Percentiles rank a stretch among this genome's conserved stretches.
These are phyloP conservation scores for Beauveria scarabaeidicola DNA, from an alignment of 2,329 filamentous ascomycete species.

Conservation along the genomic window DNA sequence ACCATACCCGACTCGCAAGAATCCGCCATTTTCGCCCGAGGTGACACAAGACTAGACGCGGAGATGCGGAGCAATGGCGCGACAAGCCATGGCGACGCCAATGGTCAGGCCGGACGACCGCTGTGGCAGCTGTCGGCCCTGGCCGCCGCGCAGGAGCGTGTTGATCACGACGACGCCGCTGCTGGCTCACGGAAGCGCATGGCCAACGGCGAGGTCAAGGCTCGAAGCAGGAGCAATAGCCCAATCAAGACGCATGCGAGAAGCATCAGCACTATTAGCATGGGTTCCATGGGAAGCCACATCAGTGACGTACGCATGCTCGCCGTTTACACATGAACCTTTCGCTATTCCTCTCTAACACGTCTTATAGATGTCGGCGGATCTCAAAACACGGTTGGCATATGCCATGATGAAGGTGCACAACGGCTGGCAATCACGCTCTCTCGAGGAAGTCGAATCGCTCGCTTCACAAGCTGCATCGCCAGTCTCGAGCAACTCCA, in stretches of 20 bases:
- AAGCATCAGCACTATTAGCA: conserved; percentile 60
- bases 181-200: conserved; percentile 59
- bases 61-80: background rate
- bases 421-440: conserved; percentile 75
- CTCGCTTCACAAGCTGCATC: conserved; percentile 62
- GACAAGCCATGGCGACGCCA: background rate
- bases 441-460: conserved; percentile 69
- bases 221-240: conserved; percentile 35
- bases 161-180: conserved; percentile 28
- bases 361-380: conserved; percentile 57
- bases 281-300: conserved; percentile 53
- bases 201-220: conserved; percentile 66
- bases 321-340: conserved; percentile 11
- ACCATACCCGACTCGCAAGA: conserved; percentile 11
- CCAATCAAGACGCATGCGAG: conserved; percentile 54
- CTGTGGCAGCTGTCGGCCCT: conserved; percentile 50
- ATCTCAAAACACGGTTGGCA: conserved; percentile 74
- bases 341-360: background rate
- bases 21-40: background rate
- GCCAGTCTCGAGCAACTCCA: conserved; percentile 50
- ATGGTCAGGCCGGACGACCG: conserved; percentile 35
- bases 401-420: conserved; percentile 94
- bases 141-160: conserved; percentile 44
- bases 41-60: conserved; percentile 4
- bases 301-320: conserved; percentile 63